Base-by-base conservation (phyloP, 129 eudicot species). In the Solidago caesia region DNA sequence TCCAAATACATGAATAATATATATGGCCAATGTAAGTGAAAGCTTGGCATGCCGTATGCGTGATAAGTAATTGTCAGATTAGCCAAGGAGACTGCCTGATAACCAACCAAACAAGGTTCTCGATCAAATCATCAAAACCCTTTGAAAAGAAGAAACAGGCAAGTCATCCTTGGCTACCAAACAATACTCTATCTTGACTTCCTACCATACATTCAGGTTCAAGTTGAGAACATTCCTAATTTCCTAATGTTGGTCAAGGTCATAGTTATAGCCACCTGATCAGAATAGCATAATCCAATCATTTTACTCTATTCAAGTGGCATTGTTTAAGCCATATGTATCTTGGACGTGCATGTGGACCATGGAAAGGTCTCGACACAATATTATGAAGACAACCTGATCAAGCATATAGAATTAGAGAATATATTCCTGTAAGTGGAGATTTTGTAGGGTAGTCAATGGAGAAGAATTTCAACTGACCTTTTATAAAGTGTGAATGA, bases 111-210 rank as follows among this genome's bases (percentile, higher is more conserved):
- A 62, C 65, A 68, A 59, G 55, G 67, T 44, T 56, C 74, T 15
- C 45, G 39, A 33, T 33, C 39, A 12, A 29, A 33, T 44, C 43
- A 27, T n/a, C 39, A 3, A 43, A 26, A 49, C 71, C 67, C 74
- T 47, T 79, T 46, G 64, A 71, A 62, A 60, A 52, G 66, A 73
- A 67, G 79, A 42, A 73, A 70, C 80, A 83, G 86, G 88, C 92
- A 87, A 87, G 92, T 84, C 92, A 84, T 84, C 89, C 87, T 87
- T 87, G 89, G 92, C 92, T 86, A 83, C 80, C 85, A 75, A 83
- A 84, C 87, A 4, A 73, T 82, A 33, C 82, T 33, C 39, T 74
- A 75, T 75, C 80, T 73, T 76, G 65, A 44, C 41, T 63, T 26
- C 8, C 21, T 48, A 46, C 43, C 57, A 51, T 48, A 8, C 27